Percentiles rank a stretch among this genome's conserved stretches.
Conservation (phyloP, 2,329 filamentous ascomycete genomes). For the Cladobotryum protrusum region DNA sequence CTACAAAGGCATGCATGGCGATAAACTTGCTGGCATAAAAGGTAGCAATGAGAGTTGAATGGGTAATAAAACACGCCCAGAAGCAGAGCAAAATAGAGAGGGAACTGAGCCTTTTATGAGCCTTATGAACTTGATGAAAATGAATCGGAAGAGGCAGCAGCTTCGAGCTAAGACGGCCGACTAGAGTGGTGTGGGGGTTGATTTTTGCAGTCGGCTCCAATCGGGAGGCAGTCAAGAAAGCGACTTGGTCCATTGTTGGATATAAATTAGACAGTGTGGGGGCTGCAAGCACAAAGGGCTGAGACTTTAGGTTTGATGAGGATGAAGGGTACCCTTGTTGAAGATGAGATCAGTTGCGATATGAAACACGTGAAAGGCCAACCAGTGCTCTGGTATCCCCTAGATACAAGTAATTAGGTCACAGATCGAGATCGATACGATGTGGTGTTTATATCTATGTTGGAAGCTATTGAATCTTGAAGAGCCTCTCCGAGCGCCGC, state of each 20-base stretch:
- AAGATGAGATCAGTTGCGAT: too few species aligned
- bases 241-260: conserved; percentile 27
- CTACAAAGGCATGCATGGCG: conserved; percentile 21
- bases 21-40: conserved; percentile 21
- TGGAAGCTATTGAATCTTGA: background rate
- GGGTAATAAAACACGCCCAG: conserved; percentile 25
- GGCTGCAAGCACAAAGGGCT: background rate
- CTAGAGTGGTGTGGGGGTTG: conserved; percentile 25
- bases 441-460: background rate
- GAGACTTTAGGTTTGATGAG: too few species aligned
- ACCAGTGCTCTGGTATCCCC: too few species aligned
- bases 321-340: too few species aligned
- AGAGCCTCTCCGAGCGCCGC: too few species aligned
- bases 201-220: conserved; percentile 26
- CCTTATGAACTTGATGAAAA: conserved; percentile 25
- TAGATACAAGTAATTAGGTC: too few species aligned
- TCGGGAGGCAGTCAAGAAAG: conserved; percentile 32
- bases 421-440: background rate
- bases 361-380: too few species aligned
- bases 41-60: conserved; percentile 19
- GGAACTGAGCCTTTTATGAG: conserved; percentile 17
- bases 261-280: background rate
- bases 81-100: conserved; percentile 26
- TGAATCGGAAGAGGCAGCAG: conserved; percentile 29
- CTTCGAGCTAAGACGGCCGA: conserved; percentile 28